Evolutionary conservation across 768 basidiomycete species (phyloP).

Genomic region (Lentinula raphanica): DNA sequence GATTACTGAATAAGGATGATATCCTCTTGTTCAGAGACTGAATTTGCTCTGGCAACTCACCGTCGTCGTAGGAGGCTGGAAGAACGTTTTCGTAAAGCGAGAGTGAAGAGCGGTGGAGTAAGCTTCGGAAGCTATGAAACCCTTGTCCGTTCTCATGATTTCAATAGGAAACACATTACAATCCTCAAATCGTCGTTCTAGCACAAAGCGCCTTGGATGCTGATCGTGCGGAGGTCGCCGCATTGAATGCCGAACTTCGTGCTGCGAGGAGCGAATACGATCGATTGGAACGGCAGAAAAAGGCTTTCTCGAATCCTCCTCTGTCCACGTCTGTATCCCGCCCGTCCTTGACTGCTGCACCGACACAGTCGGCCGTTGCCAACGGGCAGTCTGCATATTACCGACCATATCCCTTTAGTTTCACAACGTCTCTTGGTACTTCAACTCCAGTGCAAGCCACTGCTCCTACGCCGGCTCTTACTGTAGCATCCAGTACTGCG

Average conservation of each 20-base stretch:
- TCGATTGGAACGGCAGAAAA: conserved; percentile 64
- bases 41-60: conserved; percentile 63
- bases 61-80: conserved; percentile 51
- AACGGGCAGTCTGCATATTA: conserved; percentile 51
- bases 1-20: conserved; percentile 6
- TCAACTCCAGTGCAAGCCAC: conserved; percentile 15
- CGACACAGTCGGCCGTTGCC: conserved; percentile 23
- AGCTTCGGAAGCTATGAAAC: conserved; percentile 15
- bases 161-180: conserved; percentile 51
- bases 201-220: conserved; percentile 60
- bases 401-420: conserved; percentile 60
- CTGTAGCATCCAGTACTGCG: conserved; percentile 23
- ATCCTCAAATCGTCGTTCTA: conserved; percentile 59
- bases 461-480: conserved; percentile 15
- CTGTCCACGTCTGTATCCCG: conserved; percentile 25
- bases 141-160: not conserved
- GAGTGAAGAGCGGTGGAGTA: conserved; percentile 54
- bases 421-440: conserved; percentile 52
- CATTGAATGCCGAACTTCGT: conserved; percentile 55
- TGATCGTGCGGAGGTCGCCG: conserved; percentile 58
- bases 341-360: conserved; percentile 24
- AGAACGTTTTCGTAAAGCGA: conserved; percentile 52
- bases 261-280: conserved; percentile 61
- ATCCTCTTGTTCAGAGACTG: conserved; percentile 50
- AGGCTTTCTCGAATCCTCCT: conserved; percentile 37